These are phyloP conservation scores for Parietaria judaica DNA, from an alignment of 306 rosid genomes.

Conservation along the genomic window DNA sequence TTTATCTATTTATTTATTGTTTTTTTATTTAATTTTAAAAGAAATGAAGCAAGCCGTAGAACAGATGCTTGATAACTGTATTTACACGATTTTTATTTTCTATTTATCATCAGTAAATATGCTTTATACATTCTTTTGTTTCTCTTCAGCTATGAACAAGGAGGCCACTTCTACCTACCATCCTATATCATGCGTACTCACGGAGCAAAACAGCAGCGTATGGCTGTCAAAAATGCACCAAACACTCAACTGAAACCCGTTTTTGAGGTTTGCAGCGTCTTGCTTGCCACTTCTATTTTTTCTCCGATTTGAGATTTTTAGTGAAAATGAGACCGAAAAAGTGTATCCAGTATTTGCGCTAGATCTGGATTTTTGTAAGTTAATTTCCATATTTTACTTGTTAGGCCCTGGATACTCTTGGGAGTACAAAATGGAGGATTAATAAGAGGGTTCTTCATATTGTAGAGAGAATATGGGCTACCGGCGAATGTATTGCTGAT, in stretches of 20 bases:
- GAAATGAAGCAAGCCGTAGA: too few relatives aligned
- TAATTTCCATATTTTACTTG: conserved; percentile 10
- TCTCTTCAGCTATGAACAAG: conserved; percentile 74
- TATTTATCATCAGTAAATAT: background rate
- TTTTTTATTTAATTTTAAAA: too few relatives aligned
- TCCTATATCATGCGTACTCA: conserved; percentile 88
- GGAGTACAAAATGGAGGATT: conserved; percentile 78
- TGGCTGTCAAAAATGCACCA: conserved; percentile 67
- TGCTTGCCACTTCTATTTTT: conserved; percentile 9
- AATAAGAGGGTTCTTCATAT: conserved; percentile 64
- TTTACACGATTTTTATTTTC: conserved; percentile 8
- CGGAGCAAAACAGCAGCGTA: conserved; percentile 89
- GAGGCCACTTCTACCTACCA: conserved; percentile 84
- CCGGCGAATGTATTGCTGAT: conserved; percentile 79
- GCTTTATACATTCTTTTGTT: conserved; percentile 14
- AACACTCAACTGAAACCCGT: conserved; percentile 59
- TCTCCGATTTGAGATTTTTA: background rate
- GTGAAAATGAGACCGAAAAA: conserved; percentile 1
- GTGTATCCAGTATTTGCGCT: background rate
- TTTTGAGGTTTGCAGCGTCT: conserved; percentile 47
- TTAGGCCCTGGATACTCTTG: conserved; percentile 90
- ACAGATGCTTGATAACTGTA: background rate
- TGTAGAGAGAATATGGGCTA: conserved; percentile 82
- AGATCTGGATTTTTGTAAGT: background rate
- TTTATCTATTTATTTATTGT: too few relatives aligned